Conservation (phyloP, 306 rosid species). For the Arachis hypogaea region DNA sequence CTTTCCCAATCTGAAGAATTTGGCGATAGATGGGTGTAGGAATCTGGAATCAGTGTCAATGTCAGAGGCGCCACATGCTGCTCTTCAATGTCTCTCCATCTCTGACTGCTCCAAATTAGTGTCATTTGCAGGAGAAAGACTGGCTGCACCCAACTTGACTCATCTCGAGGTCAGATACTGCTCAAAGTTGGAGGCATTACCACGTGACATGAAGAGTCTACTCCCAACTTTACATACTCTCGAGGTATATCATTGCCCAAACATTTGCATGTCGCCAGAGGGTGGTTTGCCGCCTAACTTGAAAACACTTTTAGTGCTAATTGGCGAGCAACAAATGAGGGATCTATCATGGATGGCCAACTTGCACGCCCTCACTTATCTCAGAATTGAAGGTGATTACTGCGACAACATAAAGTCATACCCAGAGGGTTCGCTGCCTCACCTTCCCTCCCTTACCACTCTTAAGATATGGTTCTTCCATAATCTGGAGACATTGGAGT, state of each 20-base stretch:
- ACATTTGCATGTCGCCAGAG: neutral
- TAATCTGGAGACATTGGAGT: neutral
- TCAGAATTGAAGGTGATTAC: no score
- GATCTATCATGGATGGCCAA: neutral
- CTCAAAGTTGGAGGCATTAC: neutral
- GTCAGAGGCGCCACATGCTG: no score
- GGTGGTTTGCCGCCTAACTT: neutral
- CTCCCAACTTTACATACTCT: neutral
- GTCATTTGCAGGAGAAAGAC: no score
- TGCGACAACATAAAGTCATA: neutral
- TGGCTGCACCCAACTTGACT: no score
- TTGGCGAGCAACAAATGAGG: neutral
- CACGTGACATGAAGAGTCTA: neutral
- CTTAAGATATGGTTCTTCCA: no score
- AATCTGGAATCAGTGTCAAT: no score
- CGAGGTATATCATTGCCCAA: neutral
- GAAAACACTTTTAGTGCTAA: rapidly evolving
- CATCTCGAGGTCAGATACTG: no score
- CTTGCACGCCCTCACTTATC: neutral
- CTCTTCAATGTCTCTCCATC: no score
- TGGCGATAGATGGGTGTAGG: no score
- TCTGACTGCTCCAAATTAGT: rapidly evolving
- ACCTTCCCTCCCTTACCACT: neutral
- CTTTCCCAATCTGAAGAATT: no score
- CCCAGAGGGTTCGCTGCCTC: neutral